Evolutionary conservation across 148 eudicot species (phyloP).

Genomic region (Fallopia convolvulus): DNA sequence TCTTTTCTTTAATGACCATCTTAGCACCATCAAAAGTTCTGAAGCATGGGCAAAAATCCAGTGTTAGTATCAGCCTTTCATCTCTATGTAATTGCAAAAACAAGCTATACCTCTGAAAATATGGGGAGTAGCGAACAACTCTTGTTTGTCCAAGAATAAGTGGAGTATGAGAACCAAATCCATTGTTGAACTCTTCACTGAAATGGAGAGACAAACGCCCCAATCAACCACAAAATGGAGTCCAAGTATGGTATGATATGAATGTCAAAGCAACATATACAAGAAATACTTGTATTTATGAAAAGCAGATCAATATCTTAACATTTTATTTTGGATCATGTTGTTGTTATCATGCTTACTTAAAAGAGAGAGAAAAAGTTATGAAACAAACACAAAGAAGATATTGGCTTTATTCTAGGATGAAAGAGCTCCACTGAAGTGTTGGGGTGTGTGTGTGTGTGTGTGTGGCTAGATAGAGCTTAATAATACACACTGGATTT

Average conservation of each 20-base stretch:
- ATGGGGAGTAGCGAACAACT: slow-evolving; percentile 76
- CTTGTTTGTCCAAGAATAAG: slow-evolving; percentile 84
- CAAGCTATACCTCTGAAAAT: slow-evolving; percentile 62
- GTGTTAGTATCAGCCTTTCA: slow-evolving; percentile 10
- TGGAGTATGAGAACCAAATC: slow-evolving; percentile 96
- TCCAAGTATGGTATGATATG: background rate
- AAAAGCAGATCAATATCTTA: background rate
- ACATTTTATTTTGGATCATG: background rate
- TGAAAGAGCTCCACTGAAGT: no score
- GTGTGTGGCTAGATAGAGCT: no score
- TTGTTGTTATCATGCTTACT: slow-evolving; percentile 1
- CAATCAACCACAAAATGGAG: background rate
- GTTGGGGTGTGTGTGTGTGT: no score
- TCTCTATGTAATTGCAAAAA: slow-evolving; percentile 6
- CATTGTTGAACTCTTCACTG: slow-evolving; percentile 94
- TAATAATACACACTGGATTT: no score
- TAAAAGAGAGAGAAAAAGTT: background rate
- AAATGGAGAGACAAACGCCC: slow-evolving; percentile 19
- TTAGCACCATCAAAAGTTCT: slow-evolving; percentile 79
- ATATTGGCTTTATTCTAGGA: background rate
- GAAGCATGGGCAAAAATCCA: slow-evolving; percentile 24
- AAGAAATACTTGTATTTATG: background rate
- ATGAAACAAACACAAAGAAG: background rate
- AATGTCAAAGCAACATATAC: background rate
- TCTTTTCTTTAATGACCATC: slow-evolving; percentile 63